Conservation (phyloP, 345 rosid species). For the Eucalyptus dawsonii region DNA sequence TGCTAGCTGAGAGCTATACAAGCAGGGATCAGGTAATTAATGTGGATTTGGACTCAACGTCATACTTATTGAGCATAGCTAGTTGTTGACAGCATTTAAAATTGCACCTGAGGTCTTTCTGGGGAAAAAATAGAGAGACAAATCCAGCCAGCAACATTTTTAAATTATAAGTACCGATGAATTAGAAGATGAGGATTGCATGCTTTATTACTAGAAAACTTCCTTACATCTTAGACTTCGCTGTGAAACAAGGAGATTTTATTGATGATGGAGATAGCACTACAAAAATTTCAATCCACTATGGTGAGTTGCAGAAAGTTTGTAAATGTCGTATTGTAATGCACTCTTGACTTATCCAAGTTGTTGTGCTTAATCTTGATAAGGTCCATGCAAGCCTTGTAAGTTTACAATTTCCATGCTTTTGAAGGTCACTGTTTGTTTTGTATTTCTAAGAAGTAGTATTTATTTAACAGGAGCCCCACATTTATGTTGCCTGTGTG, state of each 20-base stretch:
- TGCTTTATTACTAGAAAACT: neutral
- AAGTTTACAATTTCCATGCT: neutral
- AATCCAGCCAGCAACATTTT: neutral
- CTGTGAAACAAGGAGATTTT: neutral
- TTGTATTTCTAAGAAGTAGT: neutral
- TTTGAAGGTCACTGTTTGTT: neutral
- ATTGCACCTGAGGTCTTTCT: neutral
- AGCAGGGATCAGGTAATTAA: constrained; percentile 86
- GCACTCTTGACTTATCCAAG: neutral
- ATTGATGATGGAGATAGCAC: neutral
- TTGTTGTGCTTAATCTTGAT: neutral
- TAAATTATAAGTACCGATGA: neutral
- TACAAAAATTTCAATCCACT: neutral
- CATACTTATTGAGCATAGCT: neutral
- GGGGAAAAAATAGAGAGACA: neutral
- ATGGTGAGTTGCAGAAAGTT: neutral
- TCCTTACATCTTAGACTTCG: neutral
- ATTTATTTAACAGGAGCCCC: neutral
- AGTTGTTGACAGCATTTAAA: neutral
- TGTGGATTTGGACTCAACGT: neutral
- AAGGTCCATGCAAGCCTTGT: neutral
- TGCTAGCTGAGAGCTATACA: constrained; percentile 95
- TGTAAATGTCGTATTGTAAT: neutral
- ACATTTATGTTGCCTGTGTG: neutral
- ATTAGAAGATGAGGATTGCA: neutral